A percentile compares a stretch with the other conserved stretches of the same genome.
Evolutionary conservation across 345 rosid genomes (phyloP).

Genomic region (Ailanthus altissimus): DNA sequence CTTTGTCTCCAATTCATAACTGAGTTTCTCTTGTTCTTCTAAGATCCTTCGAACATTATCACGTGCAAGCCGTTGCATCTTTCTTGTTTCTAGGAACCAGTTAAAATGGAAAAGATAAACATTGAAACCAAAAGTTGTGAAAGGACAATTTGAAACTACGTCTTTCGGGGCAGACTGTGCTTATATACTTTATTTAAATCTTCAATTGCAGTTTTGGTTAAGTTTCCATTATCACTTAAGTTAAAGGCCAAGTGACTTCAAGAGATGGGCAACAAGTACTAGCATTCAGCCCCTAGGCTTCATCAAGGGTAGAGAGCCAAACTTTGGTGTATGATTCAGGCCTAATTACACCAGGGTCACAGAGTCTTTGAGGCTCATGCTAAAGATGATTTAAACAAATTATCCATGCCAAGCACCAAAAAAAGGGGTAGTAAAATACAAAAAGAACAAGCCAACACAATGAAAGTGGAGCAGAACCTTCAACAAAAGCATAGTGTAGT

Average conservation of each 20-base stretch:
- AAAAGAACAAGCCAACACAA: neutral
- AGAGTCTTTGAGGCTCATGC: neutral
- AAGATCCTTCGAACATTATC: slow-evolving; percentile 63
- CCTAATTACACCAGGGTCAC: neutral
- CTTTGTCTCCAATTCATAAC: slow-evolving; percentile 60
- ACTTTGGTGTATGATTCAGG: neutral
- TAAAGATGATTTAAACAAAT: neutral
- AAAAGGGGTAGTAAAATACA: neutral
- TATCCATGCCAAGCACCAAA: slow-evolving; percentile 6
- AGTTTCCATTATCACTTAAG: neutral
- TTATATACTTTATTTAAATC: neutral
- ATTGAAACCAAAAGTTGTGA: neutral
- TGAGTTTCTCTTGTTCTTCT: slow-evolving; percentile 65
- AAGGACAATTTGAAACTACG: neutral
- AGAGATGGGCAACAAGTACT: neutral
- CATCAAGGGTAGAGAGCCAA: neutral
- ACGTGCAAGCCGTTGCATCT: slow-evolving; percentile 69
- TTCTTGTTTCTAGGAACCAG: slow-evolving; percentile 67
- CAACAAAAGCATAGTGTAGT: slow-evolving; percentile 58
- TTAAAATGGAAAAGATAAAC: slow-evolving; percentile 22
- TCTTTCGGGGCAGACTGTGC: neutral
- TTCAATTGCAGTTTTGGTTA: neutral
- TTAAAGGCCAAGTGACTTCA: neutral
- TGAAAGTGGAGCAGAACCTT: slow-evolving; percentile 47
- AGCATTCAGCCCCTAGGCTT: neutral